These are phyloP conservation scores for Rhodomyrtus psidioides DNA, from an alignment of 441 rosid species.

Conservation along the genomic window DNA sequence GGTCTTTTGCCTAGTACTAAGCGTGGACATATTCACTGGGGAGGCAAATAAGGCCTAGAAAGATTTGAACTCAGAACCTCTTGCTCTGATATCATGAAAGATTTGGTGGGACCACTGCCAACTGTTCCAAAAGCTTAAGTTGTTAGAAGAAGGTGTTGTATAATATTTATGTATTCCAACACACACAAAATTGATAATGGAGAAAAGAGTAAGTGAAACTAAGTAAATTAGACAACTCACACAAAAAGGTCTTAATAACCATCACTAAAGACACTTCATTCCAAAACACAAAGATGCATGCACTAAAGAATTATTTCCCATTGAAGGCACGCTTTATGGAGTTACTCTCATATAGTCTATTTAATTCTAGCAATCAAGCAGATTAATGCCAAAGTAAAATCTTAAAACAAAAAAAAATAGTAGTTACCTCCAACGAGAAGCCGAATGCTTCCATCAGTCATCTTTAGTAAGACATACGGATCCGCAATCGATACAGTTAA, in stretches of 20 bases:
- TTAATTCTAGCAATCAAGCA: neutral
- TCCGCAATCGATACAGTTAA: slow-evolving; percentile 89
- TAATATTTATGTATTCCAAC: no score
- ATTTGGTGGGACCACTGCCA: no score
- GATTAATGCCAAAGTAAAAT: neutral
- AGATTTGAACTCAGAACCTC: no score
- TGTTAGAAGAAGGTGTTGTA: no score
- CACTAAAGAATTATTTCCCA: neutral
- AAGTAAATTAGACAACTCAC: neutral
- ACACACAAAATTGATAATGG: neutral
- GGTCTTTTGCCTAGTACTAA: no score
- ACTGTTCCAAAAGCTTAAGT: no score
- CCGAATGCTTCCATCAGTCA: slow-evolving; percentile 86
- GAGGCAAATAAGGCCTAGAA: no score
- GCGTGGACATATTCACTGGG: no score
- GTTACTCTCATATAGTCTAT: neutral
- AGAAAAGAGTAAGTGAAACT: neutral
- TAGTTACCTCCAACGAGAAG: slow-evolving; percentile 88
- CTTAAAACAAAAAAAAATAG: neutral
- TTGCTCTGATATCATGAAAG: no score
- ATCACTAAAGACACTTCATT: neutral
- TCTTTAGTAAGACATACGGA: slow-evolving; percentile 82
- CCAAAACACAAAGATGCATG: neutral
- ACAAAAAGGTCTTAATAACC: neutral
- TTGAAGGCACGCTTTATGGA: neutral